Evolutionary conservation across 129 eudicot species (phyloP), one percentile per base, ranked within the genome.

Genomic region (Erigeron canadensis): DNA sequence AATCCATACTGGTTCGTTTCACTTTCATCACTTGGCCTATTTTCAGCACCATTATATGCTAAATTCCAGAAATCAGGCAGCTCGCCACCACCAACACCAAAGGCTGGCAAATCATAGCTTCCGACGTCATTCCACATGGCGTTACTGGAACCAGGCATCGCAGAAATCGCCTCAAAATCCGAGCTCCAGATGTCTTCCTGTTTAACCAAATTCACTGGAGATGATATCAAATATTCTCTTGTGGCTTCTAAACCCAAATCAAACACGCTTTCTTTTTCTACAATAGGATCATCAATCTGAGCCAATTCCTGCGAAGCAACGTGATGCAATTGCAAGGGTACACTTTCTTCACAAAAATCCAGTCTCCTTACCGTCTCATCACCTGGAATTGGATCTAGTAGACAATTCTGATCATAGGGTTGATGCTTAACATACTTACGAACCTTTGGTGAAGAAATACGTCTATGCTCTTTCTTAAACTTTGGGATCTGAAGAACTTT

Each of bases 151-250:
- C 63, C 40, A 22, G 94, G 73, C 75, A 85, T 77, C 68, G 79
- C 87, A 74, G 79, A 65, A 71, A 86, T 58, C 3, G 75, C 40
- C 73, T 80, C 88, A 39, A 80, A 71, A 18, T 84, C 88, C 65
- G 56, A 78, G 80, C 75, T 77, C 97, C 97, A 91, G 15, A 74
- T 11, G n/a, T 79, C 95, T 62, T 86, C 90, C 78, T 79, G 96
- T 50, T 75, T 80, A 53, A 67, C 76, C 54, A 81, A 12, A 15
- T 81, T 87, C 58, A 83, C 85, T 23, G 88, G 91, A 15, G 78
- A 81, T 5, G 87, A 81, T 16, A 86, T 46, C 56, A 80, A n/a
- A 16, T 75, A 80, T 13, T 78, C 89, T 3, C 75, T 71, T 12
- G 57, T 41, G 17, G 66, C 53, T 47, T 71, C 84, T 15, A 34